Evolutionary conservation across 768 basidiomycete species (phyloP).

Genomic region (Macrolepiota albuminosa): DNA sequence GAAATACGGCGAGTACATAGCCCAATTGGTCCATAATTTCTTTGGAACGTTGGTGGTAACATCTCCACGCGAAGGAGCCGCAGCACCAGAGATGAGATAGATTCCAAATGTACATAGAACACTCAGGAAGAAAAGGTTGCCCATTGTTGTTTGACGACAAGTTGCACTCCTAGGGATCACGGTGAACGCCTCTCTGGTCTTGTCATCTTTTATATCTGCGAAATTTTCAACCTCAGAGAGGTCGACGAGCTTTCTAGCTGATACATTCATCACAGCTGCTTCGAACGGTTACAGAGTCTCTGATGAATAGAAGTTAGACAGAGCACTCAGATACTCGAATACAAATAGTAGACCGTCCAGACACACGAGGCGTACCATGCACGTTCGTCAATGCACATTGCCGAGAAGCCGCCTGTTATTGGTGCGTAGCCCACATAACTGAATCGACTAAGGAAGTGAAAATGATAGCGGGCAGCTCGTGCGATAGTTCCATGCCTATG

Average conservation of each 20-base stretch:
- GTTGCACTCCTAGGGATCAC: background rate
- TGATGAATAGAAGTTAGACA: background rate
- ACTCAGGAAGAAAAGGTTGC: conserved; percentile 3
- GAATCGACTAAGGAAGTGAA: background rate
- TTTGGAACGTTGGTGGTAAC: conserved; percentile 8
- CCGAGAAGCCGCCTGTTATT: background rate
- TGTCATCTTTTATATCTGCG: background rate
- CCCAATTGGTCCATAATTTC: conserved; percentile 39
- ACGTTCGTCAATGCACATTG: conserved; percentile 1
- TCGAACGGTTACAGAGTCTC: background rate
- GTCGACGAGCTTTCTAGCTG: background rate
- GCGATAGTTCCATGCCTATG: background rate
- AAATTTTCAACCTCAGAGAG: background rate
- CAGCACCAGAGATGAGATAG: background rate
- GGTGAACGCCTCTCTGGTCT: background rate
- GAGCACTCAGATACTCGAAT: background rate
- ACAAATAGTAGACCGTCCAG: background rate
- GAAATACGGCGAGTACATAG: conserved; percentile 57
- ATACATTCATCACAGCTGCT: background rate
- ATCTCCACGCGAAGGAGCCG: background rate
- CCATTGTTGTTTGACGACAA: conserved; percentile 1
- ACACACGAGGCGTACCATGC: background rate
- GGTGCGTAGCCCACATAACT: background rate
- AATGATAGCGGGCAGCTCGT: background rate
- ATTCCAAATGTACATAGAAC: conserved; percentile 4